Conservation (phyloP, 805 yeast genomes). For the Monosporozyma aerobia region DNA sequence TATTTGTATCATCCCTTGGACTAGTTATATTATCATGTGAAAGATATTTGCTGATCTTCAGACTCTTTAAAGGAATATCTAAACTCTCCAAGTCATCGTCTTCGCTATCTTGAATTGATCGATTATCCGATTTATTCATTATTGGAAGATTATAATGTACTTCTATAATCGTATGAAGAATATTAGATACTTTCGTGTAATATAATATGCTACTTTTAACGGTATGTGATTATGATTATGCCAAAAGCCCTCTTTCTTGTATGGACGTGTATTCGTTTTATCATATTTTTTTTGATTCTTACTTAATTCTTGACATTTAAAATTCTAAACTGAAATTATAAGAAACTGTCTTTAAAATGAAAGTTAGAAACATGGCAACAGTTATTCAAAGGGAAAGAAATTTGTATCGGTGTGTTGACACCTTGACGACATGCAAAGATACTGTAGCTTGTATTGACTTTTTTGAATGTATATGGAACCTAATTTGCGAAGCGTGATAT, state of each 20-base stretch:
- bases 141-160: background rate
- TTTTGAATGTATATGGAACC: too few relatives aligned
- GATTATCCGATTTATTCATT: background rate
- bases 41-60: slow-evolving; percentile 14
- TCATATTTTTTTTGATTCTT: background rate
- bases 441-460: too few relatives aligned
- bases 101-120: background rate
- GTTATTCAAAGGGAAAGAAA: too few relatives aligned
- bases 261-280: background rate
- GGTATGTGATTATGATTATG: background rate
- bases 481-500: too few relatives aligned
- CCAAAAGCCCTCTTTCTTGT: background rate
- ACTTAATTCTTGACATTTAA: background rate
- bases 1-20: background rate
- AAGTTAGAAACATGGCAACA: background rate
- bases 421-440: too few relatives aligned
- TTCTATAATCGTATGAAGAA: background rate
- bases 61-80: slow-evolving; percentile 20
- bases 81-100: slow-evolving; percentile 16
- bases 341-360: background rate
- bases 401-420: too few relatives aligned
- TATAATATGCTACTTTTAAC: background rate
- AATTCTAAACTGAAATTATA: background rate
- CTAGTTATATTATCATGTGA: background rate
- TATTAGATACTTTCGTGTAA: background rate